Evolutionary conservation across 257 asterid species (phyloP), one percentile per base, ranked within the genome.

Genomic region (Jacaranda copaia): DNA sequence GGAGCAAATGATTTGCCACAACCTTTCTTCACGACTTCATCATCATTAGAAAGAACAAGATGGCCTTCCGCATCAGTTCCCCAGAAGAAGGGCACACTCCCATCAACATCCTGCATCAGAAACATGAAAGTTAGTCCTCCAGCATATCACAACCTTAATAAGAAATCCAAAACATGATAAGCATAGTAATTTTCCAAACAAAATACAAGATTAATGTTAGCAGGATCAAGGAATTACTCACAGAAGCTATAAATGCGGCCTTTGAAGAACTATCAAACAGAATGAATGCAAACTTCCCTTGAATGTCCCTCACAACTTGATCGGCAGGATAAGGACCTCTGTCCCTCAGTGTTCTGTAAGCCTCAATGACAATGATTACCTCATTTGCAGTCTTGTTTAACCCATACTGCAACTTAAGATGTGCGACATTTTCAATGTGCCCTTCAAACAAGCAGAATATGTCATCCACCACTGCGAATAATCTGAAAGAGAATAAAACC

Each of bases 311-410:
- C 82, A 96, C 97, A 57, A 96, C 98, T 80, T 96, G 99, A 80
- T 89, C 94, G 10, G 97, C 89, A 19, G 99, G 99, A 70, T 93
- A 93, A 74, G 98, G 99, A 69, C 99, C 99, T 83, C 99, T 80
- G 70, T 96, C 99, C 84, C 98, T 90, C 90, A 96, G 83, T 19
- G 93, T 90, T 77, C 99, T 75, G 86, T 90, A 96, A 58, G 99
- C 99, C 81, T 96, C 99, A 8, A 96, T 93, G 4, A 93, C 90
- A 69, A 96, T 90, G 82, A 86, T 91, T 49, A 88, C 97, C 85
- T 96, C 99, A 70, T 90, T 93, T 9, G 97, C 96, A 0, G 90
- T 86, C 90, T 93, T 96, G 89, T 78, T 91, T 78, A 96, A 75
- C 42, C 99, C 99, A 56, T 96, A 96, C 79, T 91, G 99, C 90